Conservation (phyloP, 805 yeast species). For the Sugiyamaella smithiae region DNA sequence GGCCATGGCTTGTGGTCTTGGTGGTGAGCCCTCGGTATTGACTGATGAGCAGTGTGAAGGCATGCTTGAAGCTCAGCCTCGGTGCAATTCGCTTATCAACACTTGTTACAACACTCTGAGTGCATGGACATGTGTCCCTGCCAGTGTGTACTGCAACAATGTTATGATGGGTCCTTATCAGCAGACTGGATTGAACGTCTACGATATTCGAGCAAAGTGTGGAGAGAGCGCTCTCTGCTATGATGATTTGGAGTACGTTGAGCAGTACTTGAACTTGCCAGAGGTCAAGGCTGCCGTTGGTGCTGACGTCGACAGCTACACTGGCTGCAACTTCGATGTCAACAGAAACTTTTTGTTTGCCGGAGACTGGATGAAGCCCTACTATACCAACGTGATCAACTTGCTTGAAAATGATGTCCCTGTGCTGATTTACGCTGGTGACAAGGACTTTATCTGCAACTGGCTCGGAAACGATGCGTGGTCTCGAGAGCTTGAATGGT, state of each 20-base stretch:
- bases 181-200: slow-evolving; percentile 84
- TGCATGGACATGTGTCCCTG: slow-evolving; percentile 87
- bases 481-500: slow-evolving; percentile 68
- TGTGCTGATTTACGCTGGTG: slow-evolving; percentile 90
- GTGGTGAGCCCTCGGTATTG: slow-evolving; percentile 77
- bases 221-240: slow-evolving; percentile 67
- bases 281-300: slow-evolving; percentile 81
- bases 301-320: slow-evolving; percentile 78
- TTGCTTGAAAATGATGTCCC: slow-evolving; percentile 73
- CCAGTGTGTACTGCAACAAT: slow-evolving; percentile 84
- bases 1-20: slow-evolving; percentile 93
- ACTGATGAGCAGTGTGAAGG: slow-evolving; percentile 73
- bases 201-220: slow-evolving; percentile 85
- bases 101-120: slow-evolving; percentile 74
- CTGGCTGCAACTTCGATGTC: slow-evolving; percentile 75
- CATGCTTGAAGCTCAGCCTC: slow-evolving; percentile 65
- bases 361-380: slow-evolving; percentile 93
- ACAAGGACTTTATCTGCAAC: slow-evolving; percentile 93
- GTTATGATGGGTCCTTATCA: slow-evolving; percentile 77
- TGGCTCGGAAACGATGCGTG: slow-evolving; percentile 94
- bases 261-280: slow-evolving; percentile 70
- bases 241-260: slow-evolving; percentile 71
- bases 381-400: slow-evolving; percentile 65
- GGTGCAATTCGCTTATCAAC: slow-evolving; percentile 73
- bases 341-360: slow-evolving; percentile 79